Percentiles rank a stretch among this genome's conserved stretches.
Conservation (phyloP, 2,329 filamentous ascomycete genomes). For the Colletotrichum neosansevieriae region DNA sequence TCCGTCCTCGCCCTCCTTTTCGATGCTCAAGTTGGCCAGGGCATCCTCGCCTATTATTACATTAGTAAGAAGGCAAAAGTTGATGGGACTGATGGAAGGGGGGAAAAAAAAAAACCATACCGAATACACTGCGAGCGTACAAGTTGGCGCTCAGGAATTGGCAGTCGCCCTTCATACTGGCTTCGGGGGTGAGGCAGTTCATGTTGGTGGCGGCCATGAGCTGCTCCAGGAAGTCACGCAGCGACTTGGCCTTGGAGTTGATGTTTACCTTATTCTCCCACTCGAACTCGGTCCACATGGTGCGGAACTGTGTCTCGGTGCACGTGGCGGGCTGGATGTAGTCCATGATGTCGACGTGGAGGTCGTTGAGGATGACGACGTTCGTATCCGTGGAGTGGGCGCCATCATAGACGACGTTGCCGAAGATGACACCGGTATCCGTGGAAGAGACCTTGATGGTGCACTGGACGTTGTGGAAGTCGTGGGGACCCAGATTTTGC, state of each 20-base stretch:
- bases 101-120: conserved; percentile 69
- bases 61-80: conserved; percentile 44
- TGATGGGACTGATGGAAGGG: background rate
- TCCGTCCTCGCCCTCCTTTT: conserved; percentile 95
- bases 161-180: conserved; percentile 95
- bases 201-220: conserved; percentile 99
- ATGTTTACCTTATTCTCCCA: conserved; percentile 99
- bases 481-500: conserved; percentile 93
- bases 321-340: conserved; percentile 98
- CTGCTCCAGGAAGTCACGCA: conserved; percentile 92
- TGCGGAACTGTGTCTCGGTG: conserved; percentile 97
- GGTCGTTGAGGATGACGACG: conserved; percentile 96
- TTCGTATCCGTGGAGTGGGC: conserved; percentile 92
- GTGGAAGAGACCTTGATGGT: conserved; percentile 99
- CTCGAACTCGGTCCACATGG: conserved; percentile 99
- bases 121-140: conserved; percentile 96
- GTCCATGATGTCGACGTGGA: conserved; percentile 99
- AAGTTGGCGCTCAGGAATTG: conserved; percentile 98
- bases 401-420: conserved; percentile 97
- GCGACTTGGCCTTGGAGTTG: conserved; percentile 93
- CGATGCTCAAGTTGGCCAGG: conserved; percentile 95
- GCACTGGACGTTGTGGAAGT: conserved; percentile 98
- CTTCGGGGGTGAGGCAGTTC: conserved; percentile 96
- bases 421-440: conserved; percentile 98
- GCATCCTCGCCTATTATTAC: conserved; percentile 87